Evolutionary conservation across 2,329 filamentous ascomycete species (phyloP).

Genomic region (Ophiostoma fasciatum): DNA sequence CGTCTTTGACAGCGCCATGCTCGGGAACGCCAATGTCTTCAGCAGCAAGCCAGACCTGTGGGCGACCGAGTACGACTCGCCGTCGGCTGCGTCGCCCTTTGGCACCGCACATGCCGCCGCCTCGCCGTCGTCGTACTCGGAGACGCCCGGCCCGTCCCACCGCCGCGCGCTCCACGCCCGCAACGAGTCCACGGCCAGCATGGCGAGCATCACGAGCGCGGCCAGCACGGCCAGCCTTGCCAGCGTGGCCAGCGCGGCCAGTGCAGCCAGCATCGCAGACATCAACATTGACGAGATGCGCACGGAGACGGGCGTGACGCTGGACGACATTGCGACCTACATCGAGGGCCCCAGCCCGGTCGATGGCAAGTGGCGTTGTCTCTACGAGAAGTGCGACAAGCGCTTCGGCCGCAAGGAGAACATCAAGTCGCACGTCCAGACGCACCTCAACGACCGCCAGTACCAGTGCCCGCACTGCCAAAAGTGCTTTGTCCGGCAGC

Average conservation of each 20-base stretch:
- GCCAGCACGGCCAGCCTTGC: constrained; percentile 44
- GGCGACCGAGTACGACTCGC: constrained; percentile 14
- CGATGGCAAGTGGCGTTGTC: constrained; percentile 69
- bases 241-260: constrained; percentile 37
- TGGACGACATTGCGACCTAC: constrained; percentile 67
- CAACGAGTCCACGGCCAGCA: constrained; percentile 44
- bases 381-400: constrained; percentile 65
- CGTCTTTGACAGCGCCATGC: constrained; percentile 18
- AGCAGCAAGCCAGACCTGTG: constrained; percentile 28
- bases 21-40: constrained; percentile 19
- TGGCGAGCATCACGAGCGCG: constrained; percentile 28
- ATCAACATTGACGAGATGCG: constrained; percentile 52
- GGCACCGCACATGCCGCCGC: neutral
- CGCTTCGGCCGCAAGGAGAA: constrained; percentile 96
- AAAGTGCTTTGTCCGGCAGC: too few relatives aligned
- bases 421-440: constrained; percentile 96
- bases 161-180: constrained; percentile 32
- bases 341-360: constrained; percentile 56
- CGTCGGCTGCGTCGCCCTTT: constrained; percentile 10
- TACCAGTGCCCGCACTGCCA: constrained; percentile 86
- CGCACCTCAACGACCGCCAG: constrained; percentile 89
- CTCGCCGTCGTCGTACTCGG: constrained; percentile 5
- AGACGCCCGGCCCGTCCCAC: constrained; percentile 14
- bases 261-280: constrained; percentile 43
- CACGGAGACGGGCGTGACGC: constrained; percentile 69